These are phyloP conservation scores for Cutaneotrichosporon sp. DNA, from an alignment of 1,284 basidiomycete species.

Conservation along the genomic window DNA sequence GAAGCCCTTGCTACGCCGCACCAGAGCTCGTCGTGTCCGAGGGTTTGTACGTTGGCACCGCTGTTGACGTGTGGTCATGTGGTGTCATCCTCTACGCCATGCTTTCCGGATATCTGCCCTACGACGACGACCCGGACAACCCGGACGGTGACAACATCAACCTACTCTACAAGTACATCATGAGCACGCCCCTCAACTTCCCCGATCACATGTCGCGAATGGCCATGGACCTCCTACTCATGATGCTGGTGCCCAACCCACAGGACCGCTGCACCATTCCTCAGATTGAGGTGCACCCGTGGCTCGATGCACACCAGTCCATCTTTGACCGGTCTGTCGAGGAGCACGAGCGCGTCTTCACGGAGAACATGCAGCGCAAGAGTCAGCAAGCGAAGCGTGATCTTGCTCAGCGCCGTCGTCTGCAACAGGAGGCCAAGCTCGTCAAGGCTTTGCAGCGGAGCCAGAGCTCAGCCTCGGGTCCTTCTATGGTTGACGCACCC, in stretches of 20 bases:
- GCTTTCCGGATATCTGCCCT: slow-evolving; percentile 98
- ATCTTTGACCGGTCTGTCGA: slow-evolving; percentile 67
- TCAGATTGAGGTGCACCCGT: slow-evolving; percentile 74
- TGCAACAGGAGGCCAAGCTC: slow-evolving; percentile 38
- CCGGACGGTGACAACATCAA: slow-evolving; percentile 99
- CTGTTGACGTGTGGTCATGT: slow-evolving; percentile 98
- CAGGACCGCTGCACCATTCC: slow-evolving; percentile 66
- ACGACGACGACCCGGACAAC: slow-evolving; percentile 97
- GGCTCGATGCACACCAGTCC: slow-evolving; percentile 65
- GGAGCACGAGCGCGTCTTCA: slow-evolving; percentile 71
- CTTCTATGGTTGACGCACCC: slow-evolving; percentile 25
- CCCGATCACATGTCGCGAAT: slow-evolving; percentile 82
- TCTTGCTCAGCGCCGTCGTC: slow-evolving; percentile 39
- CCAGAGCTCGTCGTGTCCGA: slow-evolving; percentile 99
- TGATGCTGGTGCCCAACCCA: slow-evolving; percentile 85
- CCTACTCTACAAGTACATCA: slow-evolving; percentile 98
- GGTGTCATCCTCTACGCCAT: slow-evolving; percentile 99
- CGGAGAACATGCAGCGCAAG: slow-evolving; percentile 80
- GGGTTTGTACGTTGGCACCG: slow-evolving; percentile 94
- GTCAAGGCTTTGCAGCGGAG: slow-evolving; percentile 34
- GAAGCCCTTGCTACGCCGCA: slow-evolving; percentile 96
- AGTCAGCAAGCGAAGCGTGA: slow-evolving; percentile 67
- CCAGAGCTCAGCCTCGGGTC: slow-evolving; percentile 34
- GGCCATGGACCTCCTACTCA: slow-evolving; percentile 66
- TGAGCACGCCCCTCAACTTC: slow-evolving; percentile 90